Conservation (phyloP, 2,329 filamentous ascomycete species). For the Verticillium longisporum region DNA sequence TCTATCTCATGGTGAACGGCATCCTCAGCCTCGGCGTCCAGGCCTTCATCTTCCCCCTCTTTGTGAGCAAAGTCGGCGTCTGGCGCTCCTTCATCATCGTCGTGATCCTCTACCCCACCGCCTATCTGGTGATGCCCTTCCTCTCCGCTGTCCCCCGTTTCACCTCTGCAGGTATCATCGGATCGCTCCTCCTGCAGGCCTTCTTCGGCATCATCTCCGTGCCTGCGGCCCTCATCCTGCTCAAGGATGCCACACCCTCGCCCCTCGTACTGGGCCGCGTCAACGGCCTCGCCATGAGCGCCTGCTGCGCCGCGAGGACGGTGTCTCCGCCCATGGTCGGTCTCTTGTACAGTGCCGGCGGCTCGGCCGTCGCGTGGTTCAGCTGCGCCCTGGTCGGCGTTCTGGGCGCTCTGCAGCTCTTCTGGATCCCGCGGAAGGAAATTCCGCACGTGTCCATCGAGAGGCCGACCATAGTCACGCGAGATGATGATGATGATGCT, state of each 20-base stretch:
- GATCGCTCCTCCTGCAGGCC: constrained; percentile 58
- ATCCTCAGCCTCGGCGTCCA: constrained; percentile 68
- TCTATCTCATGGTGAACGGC: constrained; percentile 64
- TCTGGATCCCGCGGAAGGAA: constrained; percentile 9
- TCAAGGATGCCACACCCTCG: constrained; percentile 64
- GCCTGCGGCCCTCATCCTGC: constrained; percentile 61
- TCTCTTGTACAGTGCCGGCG: constrained; percentile 57
- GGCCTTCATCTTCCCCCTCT: constrained; percentile 60
- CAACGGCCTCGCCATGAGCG: constrained; percentile 66
- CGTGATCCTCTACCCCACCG: constrained; percentile 58
- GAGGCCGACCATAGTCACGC: background rate
- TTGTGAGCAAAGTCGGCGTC: constrained; percentile 57
- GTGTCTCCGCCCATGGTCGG: constrained; percentile 63
- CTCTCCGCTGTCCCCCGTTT: constrained; percentile 51
- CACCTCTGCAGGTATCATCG: constrained; percentile 57
- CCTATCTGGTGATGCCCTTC: constrained; percentile 65
- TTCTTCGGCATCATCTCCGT: constrained; percentile 63
- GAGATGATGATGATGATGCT: background rate
- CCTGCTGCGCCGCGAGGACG: constrained; percentile 64
- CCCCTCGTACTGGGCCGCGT: constrained; percentile 59
- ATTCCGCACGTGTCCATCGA: constrained; percentile 16
- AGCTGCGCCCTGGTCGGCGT: constrained; percentile 19
- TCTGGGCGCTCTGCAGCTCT: constrained; percentile 7
- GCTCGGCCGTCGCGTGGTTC: constrained; percentile 33
- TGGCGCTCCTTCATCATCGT: constrained; percentile 61